These are phyloP conservation scores for Hydrangea macrophylla DNA, from an alignment of 148 eudicot species.

Conservation along the genomic window DNA sequence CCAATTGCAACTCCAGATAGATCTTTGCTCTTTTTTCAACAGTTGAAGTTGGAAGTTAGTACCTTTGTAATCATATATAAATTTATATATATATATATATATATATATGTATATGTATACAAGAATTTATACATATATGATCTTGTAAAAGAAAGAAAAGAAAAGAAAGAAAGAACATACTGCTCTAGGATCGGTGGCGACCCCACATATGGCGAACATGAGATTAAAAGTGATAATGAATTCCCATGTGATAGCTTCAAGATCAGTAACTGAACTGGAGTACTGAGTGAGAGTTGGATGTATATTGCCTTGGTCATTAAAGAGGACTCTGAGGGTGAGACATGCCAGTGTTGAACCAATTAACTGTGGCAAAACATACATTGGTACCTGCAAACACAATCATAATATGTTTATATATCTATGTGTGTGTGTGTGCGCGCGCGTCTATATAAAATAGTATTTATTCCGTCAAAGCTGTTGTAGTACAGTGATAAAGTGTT, in stretches of 20 bases:
- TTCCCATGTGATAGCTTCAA: slow-evolving; percentile 41
- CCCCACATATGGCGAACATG: slow-evolving; percentile 32
- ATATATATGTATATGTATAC: too few relatives aligned
- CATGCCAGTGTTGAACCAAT: slow-evolving; percentile 41
- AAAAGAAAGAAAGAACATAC: slow-evolving; percentile 16
- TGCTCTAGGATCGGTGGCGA: slow-evolving; percentile 37
- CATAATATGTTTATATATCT: too few relatives aligned
- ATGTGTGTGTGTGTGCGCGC: too few relatives aligned
- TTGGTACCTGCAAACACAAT: slow-evolving; percentile 32
- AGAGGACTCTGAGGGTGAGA: slow-evolving; percentile 33
- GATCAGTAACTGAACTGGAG: slow-evolving; percentile 25
- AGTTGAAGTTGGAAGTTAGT: slow-evolving; percentile 7
- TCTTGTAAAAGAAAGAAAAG: too few relatives aligned
- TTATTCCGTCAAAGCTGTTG: too few relatives aligned
- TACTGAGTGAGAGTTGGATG: slow-evolving; percentile 29
- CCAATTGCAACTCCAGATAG: slow-evolving; percentile 41
- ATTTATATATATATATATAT: too few relatives aligned
- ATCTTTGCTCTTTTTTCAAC: slow-evolving; percentile 29
- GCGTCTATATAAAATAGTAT: too few relatives aligned
- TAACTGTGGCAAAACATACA: slow-evolving; percentile 37
- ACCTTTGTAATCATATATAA: background rate
- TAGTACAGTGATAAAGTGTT: too few relatives aligned
- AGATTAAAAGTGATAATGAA: slow-evolving; percentile 38
- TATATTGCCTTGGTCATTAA: slow-evolving; percentile 26
- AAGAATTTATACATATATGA: too few relatives aligned